Evolutionary conservation across 495 filamentous ascomycete genomes (phyloP), one percentile per base, ranked within the genome.

Genomic region (Xylaria flabelliformis): DNA sequence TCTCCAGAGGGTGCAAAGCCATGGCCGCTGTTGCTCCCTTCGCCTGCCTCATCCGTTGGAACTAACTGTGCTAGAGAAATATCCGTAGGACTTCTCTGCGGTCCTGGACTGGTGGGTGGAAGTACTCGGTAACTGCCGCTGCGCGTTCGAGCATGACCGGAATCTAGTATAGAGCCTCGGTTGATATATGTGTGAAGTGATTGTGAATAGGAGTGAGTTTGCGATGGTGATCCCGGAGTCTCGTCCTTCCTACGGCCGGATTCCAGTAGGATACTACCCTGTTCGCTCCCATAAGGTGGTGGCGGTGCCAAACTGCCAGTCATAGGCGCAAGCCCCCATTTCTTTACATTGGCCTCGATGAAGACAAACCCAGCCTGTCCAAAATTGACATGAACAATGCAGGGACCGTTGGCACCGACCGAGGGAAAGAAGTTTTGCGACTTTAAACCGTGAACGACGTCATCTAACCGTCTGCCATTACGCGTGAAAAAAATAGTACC

Each of bases 331-430:
- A 99, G 83, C 8, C 96, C 96, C 96, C 96, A 98, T 86, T 98
- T 98, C 88, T 99, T 99, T 48, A 99, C 96, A 74, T 99, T 99
- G 55, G 94, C 96, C 82, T 99, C 96, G 78, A 99, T 98, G 77
- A 98, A 99, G 21, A 98, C 96, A 76, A 98, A 99, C 51, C 96
- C 96, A 75, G 94, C 91, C 79, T 99, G 96, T 3, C 96, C 96
- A 80, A 99, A 97, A 79, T 99, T 99, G 75, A 99, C 96, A 79
- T 98, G 95, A 6, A 98, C 86, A 19, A 90, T 91, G 78, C 93
- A 94, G 10, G 96, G 96, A 1, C 96, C 96, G 77, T 95, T 97
- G 26, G 96, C 95, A 58, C 96, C 96, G 50, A 99, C 87, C 0
- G 96, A 95, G 1, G 96, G 96, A 82, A 99, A 99, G 81, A 98